phyloP scores from a whole-genome alignment of 208 protist species.

The Zelonia costaricensis region DNA sequence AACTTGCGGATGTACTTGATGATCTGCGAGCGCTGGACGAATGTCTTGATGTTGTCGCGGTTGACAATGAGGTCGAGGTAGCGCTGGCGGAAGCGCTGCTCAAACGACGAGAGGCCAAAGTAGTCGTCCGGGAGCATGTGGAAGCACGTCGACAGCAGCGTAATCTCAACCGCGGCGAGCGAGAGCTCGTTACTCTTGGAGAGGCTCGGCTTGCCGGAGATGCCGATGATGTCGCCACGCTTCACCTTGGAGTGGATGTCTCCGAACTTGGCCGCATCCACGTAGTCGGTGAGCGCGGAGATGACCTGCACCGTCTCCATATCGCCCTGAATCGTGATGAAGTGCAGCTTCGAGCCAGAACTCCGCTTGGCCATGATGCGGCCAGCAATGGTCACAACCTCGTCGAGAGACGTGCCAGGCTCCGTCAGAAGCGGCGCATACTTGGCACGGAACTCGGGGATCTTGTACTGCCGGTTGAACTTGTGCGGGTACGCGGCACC shows the following conservation, averaged over 20 bases:
- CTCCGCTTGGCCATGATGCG: slow-evolving; percentile 83
- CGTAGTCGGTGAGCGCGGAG: slow-evolving; percentile 64
- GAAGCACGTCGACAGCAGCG: slow-evolving; percentile 97
- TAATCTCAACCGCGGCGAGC: slow-evolving; percentile 83
- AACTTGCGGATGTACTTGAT: slow-evolving; percentile 98
- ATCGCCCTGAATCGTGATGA: slow-evolving; percentile 96
- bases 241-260: slow-evolving; percentile 89
- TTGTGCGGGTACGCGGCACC: slow-evolving; percentile 98
- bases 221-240: slow-evolving; percentile 99
- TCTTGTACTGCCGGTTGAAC: slow-evolving; percentile 87
- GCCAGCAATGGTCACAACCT: slow-evolving; percentile 88
- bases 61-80: slow-evolving; percentile 99
- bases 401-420: slow-evolving; percentile 46
- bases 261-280: slow-evolving; percentile 72
- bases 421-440: slow-evolving; percentile 65
- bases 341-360: slow-evolving; percentile 95
- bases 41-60: slow-evolving; percentile 91
- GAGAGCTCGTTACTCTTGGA: slow-evolving; percentile 92
- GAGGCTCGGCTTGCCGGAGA: slow-evolving; percentile 90
- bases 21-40: slow-evolving; percentile 93
- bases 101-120: slow-evolving; percentile 93
- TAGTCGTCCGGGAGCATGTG: slow-evolving; percentile 98
- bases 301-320: slow-evolving; percentile 96
- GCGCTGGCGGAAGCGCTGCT: slow-evolving; percentile 96
- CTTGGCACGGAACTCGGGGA: slow-evolving; percentile 89